phyloP scores from a whole-genome alignment of 768 basidiomycete species.

The Suillus subaureus region DNA sequence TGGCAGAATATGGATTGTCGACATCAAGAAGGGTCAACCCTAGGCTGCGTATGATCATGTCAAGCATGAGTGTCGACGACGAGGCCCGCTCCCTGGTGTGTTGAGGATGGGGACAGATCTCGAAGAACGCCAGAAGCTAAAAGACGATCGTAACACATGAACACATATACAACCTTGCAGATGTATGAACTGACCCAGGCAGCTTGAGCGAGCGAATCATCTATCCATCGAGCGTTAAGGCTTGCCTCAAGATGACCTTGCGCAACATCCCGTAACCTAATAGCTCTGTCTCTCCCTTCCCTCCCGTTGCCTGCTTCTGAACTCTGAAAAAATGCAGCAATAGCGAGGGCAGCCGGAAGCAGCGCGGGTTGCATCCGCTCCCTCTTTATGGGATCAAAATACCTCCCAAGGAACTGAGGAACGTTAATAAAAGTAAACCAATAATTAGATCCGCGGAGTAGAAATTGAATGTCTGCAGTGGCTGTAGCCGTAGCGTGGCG shows the following conservation, averaged over 20 bases:
- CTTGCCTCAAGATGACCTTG: conserved; percentile 73
- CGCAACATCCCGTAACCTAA: conserved; percentile 66
- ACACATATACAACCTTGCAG: conserved; percentile 5
- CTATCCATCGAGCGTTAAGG: conserved; percentile 69
- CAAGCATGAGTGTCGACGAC: conserved; percentile 63
- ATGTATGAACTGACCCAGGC: conserved; percentile 59
- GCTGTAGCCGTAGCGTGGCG: conserved; percentile 48
- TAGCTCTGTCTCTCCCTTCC: conserved; percentile 55
- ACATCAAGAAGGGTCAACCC: conserved; percentile 61
- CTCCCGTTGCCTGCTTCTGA: conserved; percentile 57
- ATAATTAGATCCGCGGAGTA: conserved; percentile 66
- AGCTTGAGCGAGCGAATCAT: conserved; percentile 73
- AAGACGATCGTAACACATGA: conserved; percentile 12
- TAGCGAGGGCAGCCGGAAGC: conserved; percentile 60
- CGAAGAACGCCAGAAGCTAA: conserved; percentile 72
- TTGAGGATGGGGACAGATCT: conserved; percentile 67
- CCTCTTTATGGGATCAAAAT: conserved; percentile 56
- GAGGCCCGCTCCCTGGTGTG: conserved; percentile 55
- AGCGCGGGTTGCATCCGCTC: conserved; percentile 68
- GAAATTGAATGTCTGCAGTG: conserved; percentile 58
- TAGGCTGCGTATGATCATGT: conserved; percentile 66
- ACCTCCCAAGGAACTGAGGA: conserved; percentile 63
- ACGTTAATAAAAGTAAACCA: conserved; percentile 78
- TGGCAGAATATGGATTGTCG: conserved; percentile 51
- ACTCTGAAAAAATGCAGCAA: conserved; percentile 72